Percentiles rank a stretch among this genome's conserved stretches.
Evolutionary conservation across 306 rosid genomes (phyloP).

Genomic region (Castanopsis chinensis): DNA sequence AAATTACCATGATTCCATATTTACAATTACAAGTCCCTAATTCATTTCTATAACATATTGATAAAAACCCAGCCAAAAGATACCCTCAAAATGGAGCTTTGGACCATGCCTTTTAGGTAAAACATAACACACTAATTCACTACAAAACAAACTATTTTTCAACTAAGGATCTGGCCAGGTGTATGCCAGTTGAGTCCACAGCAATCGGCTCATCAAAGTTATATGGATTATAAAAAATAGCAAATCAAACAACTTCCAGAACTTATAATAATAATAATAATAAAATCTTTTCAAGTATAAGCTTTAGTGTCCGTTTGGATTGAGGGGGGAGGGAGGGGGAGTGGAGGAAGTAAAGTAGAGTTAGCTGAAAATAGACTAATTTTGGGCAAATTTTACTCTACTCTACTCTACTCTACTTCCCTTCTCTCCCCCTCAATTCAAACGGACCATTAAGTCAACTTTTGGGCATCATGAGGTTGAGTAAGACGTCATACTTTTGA

Average conservation of each 20-base stretch:
- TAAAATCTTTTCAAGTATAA: not conserved
- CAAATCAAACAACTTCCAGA: constrained; percentile 19
- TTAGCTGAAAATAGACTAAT: too few species aligned
- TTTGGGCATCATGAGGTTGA: not conserved
- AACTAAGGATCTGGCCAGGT: not conserved
- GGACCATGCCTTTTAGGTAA: not conserved
- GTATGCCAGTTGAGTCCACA: not conserved
- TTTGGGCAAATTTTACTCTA: too few species aligned
- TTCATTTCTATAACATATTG: not conserved
- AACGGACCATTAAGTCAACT: not conserved
- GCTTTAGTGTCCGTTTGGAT: not conserved
- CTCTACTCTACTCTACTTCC: too few species aligned
- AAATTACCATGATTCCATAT: not conserved
- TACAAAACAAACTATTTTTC: not conserved
- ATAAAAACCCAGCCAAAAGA: not conserved
- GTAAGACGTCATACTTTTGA: not conserved
- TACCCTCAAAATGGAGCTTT: not conserved
- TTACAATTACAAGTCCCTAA: not conserved
- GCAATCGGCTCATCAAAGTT: not conserved
- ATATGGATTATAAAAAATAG: not conserved
- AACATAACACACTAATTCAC: not conserved
- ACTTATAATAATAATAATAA: not conserved
- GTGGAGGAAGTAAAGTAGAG: too few species aligned
- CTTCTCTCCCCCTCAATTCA: too few species aligned
- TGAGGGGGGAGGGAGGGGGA: too few species aligned